Evolutionary conservation across 345 rosid genomes (phyloP), one percentile per base, ranked within the genome.

Genomic region (Barbarea vulgaris): DNA sequence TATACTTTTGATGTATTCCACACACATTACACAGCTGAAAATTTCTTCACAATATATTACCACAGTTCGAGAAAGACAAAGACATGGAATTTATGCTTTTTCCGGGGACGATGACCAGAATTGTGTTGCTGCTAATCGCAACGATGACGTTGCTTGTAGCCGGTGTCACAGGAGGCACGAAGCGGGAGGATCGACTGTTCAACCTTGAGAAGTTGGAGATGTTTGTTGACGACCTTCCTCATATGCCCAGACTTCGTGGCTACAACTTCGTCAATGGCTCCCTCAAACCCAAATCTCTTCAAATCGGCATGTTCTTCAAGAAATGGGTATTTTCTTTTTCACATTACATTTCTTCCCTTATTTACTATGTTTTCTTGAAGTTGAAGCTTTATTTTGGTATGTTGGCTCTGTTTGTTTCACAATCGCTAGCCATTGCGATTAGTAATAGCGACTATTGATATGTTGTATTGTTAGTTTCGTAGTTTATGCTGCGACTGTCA

Each of bases 181-280:
- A 9, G 57, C 69, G 79, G 2, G 79, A 77, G 6, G 86, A 81
- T 9, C 19, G 7, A 67, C 70, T 87, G n/a, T 25, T 87, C 19
- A 59, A 74, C 66, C 34, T 79, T 10, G 73, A 75, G 2, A 72
- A 73, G 78, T 58, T 95, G 55, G 67, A 84, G 80, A 89, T 83
- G 97, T 95, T 90, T 58, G 96, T 95, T 2, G 97, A 92, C 31
- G 74, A 85, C 34, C 89, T 95, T 53, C 91, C 83, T 2, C 84
- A 87, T 67, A 84, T 95, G 76, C 97, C 97, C 2, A 86, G 19
- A 62, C 65, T 95, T 78, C 70, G 33, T 15, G 91, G 87, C 25
- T 92, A 61, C 58, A 59, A 77, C 25, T 42, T 81, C 13, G 76
- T 73, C 9, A 55, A 77, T 51, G 87, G 87, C 24, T 64, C 57